A percentile compares a stretch with the other conserved stretches of the same genome.
Conservation (phyloP, 1,139 yeast species). For the Saccharomyces hybrid region DNA sequence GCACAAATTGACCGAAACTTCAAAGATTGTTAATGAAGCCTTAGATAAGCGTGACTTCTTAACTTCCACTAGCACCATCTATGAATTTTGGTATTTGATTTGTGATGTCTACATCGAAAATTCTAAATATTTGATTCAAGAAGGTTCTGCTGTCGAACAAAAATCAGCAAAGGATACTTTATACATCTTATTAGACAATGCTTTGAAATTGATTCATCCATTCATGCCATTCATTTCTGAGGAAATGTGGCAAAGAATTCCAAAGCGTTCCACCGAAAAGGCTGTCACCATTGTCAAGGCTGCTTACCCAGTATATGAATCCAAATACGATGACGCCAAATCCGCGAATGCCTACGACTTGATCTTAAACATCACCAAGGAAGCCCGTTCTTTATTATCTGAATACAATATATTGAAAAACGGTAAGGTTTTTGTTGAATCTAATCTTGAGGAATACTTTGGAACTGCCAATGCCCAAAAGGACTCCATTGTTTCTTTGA, state of each 20-base stretch:
- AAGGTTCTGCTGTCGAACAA: constrained; percentile 78
- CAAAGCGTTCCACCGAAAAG: constrained; percentile 69
- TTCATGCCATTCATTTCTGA: constrained; percentile 96
- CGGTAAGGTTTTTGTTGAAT: constrained; percentile 78
- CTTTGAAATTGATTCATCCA: constrained; percentile 88
- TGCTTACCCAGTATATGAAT: constrained; percentile 59
- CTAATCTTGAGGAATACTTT: constrained; percentile 39
- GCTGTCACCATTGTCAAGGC: constrained; percentile 74
- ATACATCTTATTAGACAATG: constrained; percentile 87
- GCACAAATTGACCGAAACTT: constrained; percentile 69
- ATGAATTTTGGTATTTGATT: constrained; percentile 89
- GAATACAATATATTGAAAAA: constrained; percentile 84
- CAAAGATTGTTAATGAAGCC: constrained; percentile 55
- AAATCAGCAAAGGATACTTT: constrained; percentile 89
- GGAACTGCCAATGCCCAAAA: constrained; percentile 58
- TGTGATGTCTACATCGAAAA: constrained; percentile 98
- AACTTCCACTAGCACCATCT: constrained; percentile 77
- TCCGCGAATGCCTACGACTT: constrained; percentile 73
- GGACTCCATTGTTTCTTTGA: constrained; percentile 78
- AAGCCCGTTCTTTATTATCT: constrained; percentile 83
- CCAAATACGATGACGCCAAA: constrained; percentile 52
- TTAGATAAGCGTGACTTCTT: constrained; percentile 83
- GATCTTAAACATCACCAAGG: constrained; percentile 78
- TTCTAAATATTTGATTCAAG: constrained; percentile 84
- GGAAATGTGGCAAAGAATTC: constrained; percentile 98